Evolutionary conservation across 164 flowering plant genomes (phyloP).

Genomic region (Annona squamosa): DNA sequence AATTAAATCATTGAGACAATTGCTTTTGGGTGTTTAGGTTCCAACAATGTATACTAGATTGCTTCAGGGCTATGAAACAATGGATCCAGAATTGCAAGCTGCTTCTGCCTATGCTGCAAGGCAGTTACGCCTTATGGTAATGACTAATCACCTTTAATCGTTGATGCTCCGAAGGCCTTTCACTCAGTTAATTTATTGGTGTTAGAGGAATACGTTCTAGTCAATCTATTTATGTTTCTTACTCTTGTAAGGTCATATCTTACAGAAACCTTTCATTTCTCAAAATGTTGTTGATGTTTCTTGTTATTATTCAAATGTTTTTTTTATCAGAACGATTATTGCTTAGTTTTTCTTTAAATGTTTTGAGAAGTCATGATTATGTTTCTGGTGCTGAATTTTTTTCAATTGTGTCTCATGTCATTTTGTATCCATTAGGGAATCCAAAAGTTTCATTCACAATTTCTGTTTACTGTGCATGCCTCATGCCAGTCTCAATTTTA

Average conservation of each 20-base stretch:
- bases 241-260: not conserved
- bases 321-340: too few relatives aligned
- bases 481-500: not conserved
- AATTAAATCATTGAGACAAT: constrained; percentile 1
- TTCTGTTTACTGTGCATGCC: not conserved
- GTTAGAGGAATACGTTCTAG: not conserved
- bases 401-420: too few relatives aligned
- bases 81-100: constrained; percentile 66
- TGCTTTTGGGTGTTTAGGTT: constrained; percentile 45
- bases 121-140: constrained; percentile 93
- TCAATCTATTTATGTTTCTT: not conserved
- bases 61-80: constrained; percentile 88
- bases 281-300: not conserved
- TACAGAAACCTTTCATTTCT: not conserved
- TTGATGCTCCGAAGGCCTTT: not conserved
- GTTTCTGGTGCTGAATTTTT: too few relatives aligned
- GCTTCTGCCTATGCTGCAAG: constrained; percentile 75
- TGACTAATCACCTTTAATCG: not conserved
- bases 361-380: too few relatives aligned
- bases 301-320: too few relatives aligned
- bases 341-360: too few relatives aligned
- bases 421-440: not conserved
- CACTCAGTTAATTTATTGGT: not conserved
- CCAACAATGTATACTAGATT: constrained; percentile 94
- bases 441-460: not conserved